Conservation (phyloP, 78 protist genomes). For the Guillardia theta region DNA sequence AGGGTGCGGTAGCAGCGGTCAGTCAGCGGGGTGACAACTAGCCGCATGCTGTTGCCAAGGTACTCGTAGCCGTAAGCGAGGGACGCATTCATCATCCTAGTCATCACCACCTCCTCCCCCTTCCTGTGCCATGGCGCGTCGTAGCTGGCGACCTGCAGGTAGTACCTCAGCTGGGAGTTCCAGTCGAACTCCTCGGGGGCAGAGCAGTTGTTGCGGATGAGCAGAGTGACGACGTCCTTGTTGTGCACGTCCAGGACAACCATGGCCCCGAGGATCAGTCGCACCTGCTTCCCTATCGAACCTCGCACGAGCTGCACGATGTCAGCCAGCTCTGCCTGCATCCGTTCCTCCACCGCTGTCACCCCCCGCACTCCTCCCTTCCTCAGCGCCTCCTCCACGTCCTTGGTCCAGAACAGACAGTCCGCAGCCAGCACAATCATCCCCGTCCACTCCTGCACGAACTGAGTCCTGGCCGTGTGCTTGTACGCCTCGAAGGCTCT, state of each 20-base stretch:
- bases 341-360: not conserved
- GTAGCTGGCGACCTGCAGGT: constrained; percentile 61
- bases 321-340: constrained; percentile 35
- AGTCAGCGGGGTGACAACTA: constrained; percentile 92
- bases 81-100: constrained; percentile 60
- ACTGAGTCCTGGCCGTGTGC: constrained; percentile 64
- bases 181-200: constrained; percentile 71
- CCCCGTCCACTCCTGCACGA: constrained; percentile 73
- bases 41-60: constrained; percentile 80
- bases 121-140: not conserved
- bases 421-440: constrained; percentile 59
- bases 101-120: not conserved
- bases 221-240: constrained; percentile 60
- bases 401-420: constrained; percentile 73
- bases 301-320: constrained; percentile 61
- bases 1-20: constrained; percentile 87
- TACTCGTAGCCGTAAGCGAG: constrained; percentile 86
- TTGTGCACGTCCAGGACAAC: constrained; percentile 79
- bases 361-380: not conserved
- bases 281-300: constrained; percentile 40
- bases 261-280: constrained; percentile 63
- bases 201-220: constrained; percentile 39
- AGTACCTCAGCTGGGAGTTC: constrained; percentile 86
- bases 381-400: constrained; percentile 40
- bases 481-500: constrained; percentile 70